Evolutionary conservation across 352 stramenopile species (phyloP).

Genomic region (Phytopythium mirpurense): DNA sequence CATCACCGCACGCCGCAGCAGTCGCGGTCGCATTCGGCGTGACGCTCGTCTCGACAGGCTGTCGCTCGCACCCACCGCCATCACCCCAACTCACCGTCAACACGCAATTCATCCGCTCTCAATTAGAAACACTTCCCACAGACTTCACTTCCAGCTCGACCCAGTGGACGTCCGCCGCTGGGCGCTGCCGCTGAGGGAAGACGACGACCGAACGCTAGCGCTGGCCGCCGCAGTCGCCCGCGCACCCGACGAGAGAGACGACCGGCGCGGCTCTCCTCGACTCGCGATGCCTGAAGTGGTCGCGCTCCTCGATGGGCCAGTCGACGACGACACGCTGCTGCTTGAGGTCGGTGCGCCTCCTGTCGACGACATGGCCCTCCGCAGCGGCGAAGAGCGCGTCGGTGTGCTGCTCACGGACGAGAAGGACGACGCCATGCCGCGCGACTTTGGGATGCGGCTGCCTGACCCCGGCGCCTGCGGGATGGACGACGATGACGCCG

Average conservation of each 20-base stretch:
- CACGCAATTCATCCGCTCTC: not conserved
- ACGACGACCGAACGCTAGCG: slow-evolving; percentile 16
- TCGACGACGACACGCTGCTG: not conserved
- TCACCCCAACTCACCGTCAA: not conserved
- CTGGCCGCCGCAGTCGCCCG: slow-evolving; percentile 9
- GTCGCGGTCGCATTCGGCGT: not conserved
- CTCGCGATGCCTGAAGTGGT: slow-evolving; percentile 8
- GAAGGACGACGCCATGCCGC: slow-evolving; percentile 9
- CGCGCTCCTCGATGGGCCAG: slow-evolving; percentile 8
- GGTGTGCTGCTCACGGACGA: slow-evolving; percentile 14
- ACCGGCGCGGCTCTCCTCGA: slow-evolving; percentile 12
- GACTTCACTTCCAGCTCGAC: slow-evolving; percentile 20
- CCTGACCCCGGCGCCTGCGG: slow-evolving; percentile 1
- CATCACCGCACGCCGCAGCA: not conserved
- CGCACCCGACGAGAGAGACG: slow-evolving; percentile 5
- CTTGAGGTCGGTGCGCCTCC: not conserved
- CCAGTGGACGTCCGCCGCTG: slow-evolving; percentile 12
- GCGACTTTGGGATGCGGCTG: slow-evolving; percentile 9
- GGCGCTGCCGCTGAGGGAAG: slow-evolving; percentile 3
- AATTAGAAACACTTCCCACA: not conserved
- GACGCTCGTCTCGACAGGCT: not conserved
- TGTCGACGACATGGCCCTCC: slow-evolving; percentile 12
- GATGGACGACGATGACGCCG: slow-evolving; percentile 5
- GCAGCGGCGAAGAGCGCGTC: slow-evolving; percentile 15
- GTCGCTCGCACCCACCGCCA: too few relatives aligned